Conservation (phyloP, 2,329 filamentous ascomycete genomes). For the Botrytis hyacinthi region DNA sequence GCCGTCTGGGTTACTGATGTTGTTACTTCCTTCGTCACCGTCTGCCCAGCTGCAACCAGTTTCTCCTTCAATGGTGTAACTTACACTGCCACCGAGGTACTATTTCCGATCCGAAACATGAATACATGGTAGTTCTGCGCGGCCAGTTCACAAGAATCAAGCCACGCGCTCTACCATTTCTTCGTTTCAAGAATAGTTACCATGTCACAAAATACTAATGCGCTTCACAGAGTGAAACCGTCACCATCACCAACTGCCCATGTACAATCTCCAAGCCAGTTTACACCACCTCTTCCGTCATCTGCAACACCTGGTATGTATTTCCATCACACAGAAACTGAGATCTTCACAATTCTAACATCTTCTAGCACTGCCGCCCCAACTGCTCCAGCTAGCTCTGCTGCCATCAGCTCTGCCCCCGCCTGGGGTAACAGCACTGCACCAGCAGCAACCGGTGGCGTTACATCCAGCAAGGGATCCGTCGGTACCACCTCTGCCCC, state of each 20-base stretch:
- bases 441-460: constrained; percentile 25
- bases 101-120: constrained; percentile 20
- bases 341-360: background rate
- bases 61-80: constrained; percentile 48
- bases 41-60: constrained; percentile 51
- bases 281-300: constrained; percentile 32
- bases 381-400: constrained; percentile 27
- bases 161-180: background rate
- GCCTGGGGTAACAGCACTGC: constrained; percentile 27
- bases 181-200: background rate
- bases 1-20: constrained; percentile 44
- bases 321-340: background rate
- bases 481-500: constrained; percentile 32
- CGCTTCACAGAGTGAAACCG: constrained; percentile 30
- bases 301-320: constrained; percentile 53
- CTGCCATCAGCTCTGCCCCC: constrained; percentile 35
- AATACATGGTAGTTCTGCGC: background rate
- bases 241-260: constrained; percentile 38
- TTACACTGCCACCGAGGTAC: constrained; percentile 51
- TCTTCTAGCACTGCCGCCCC: constrained; percentile 26
- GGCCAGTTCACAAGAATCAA: background rate
- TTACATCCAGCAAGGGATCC: constrained; percentile 24
- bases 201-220: constrained; percentile 1
- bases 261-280: constrained; percentile 37
- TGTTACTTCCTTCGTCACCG: constrained; percentile 49